A percentile compares a stretch with the other conserved stretches of the same genome.
These are phyloP conservation scores for Solanum ossicruentum DNA, from an alignment of 257 asterid genomes.

Conservation along the genomic window DNA sequence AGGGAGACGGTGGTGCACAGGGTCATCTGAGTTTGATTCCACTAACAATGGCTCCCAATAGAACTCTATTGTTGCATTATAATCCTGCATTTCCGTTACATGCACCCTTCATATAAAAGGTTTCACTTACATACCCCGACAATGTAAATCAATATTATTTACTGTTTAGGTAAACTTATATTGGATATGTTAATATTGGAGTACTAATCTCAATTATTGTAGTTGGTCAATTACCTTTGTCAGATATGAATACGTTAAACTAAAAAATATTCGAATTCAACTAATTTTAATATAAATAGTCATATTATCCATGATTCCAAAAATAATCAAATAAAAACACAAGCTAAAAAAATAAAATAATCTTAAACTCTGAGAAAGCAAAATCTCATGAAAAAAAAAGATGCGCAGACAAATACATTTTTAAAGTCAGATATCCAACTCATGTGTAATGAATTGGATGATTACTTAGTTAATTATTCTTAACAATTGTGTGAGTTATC, in stretches of 20 bases:
- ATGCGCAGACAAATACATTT: too few species aligned
- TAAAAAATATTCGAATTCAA: too few species aligned
- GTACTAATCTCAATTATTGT: too few species aligned
- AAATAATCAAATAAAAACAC: background rate
- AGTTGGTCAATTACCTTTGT: too few species aligned
- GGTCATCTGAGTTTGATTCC: conserved; percentile 86
- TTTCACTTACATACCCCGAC: background rate
- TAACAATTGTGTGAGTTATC: background rate
- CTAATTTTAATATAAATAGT: background rate
- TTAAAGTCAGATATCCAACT: background rate
- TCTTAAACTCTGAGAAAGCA: background rate
- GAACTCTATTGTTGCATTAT: conserved; percentile 67
- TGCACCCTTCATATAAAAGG: background rate
- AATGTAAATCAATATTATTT: too few species aligned
- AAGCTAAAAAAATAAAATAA: background rate
- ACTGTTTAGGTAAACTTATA: too few species aligned
- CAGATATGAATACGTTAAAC: too few species aligned
- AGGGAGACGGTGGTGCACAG: conserved; percentile 54
- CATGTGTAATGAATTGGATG: background rate
- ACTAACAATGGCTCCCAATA: conserved; percentile 88
- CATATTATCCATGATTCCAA: too few species aligned
- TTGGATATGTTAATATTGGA: too few species aligned
- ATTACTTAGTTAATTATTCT: too few species aligned
- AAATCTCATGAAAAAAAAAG: too few species aligned
- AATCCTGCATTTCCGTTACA: conserved; percentile 33